These are phyloP conservation scores for Coniochaeta pulveracea DNA, from an alignment of 2,329 filamentous ascomycete genomes.

Conservation along the genomic window DNA sequence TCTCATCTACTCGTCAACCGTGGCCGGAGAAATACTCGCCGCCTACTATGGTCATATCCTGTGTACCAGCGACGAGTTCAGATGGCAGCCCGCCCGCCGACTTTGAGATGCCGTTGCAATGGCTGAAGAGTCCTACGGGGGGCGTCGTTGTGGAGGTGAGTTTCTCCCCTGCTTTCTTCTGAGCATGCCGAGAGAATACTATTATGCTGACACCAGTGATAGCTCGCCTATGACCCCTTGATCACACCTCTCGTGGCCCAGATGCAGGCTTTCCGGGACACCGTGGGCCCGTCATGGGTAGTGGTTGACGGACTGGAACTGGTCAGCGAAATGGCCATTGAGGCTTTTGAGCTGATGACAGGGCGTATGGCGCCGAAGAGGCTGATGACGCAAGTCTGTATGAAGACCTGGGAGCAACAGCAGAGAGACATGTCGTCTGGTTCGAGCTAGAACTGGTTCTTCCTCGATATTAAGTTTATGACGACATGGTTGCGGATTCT, in stretches of 20 bases:
- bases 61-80: conserved; percentile 55
- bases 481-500: no score
- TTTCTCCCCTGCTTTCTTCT: not conserved
- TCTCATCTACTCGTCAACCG: conserved; percentile 42
- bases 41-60: conserved; percentile 62
- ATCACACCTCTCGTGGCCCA: conserved; percentile 59
- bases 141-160: conserved; percentile 58
- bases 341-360: conserved; percentile 67
- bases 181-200: no score
- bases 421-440: conserved; percentile 12
- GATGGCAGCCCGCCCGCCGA: conserved; percentile 51
- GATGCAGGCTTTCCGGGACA: conserved; percentile 37
- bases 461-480: not conserved
- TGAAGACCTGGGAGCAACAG: conserved; percentile 29
- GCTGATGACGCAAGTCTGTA: conserved; percentile 52
- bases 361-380: conserved; percentile 58
- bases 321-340: conserved; percentile 63
- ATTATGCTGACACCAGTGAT: conserved; percentile 5
- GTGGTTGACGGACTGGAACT: conserved; percentile 63
- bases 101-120: conserved; percentile 57
- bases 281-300: conserved; percentile 51
- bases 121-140: conserved; percentile 59
- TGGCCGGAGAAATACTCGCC: conserved; percentile 53
- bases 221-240: conserved; percentile 59
- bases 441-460: conserved; percentile 2